phyloP scores from a whole-genome alignment of 176 grass and related monocot genomes.

The Hordeum vulgare region MorexV3_pseudomolecules_assembly NC_058522.1:447959937-447960436 shows the following conservation, averaged over 20 bases:
- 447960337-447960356: too few species aligned
- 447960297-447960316: not conserved
- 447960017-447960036: conserved; percentile 27
- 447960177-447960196: not conserved
- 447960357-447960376: too few species aligned
- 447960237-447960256: not conserved
- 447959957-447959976: not conserved
- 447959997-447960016: conserved; percentile 7
- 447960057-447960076: conserved; percentile 3
- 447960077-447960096: conserved; percentile 36
- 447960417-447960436: too few species aligned
- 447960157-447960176: not conserved
- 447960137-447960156: not conserved
- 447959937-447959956: not conserved
- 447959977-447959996: conserved; percentile 1
- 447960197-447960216: not conserved
- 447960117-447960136: conserved; percentile 41
- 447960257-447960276: not conserved
- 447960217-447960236: not conserved
- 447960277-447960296: not conserved
- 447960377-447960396: too few species aligned
- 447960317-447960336: too few species aligned
- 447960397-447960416: too few species aligned
- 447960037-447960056: conserved; percentile 34
- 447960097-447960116: conserved; percentile 47